phyloP scores from a whole-genome alignment of 495 filamentous ascomycete genomes.

The Penicillium antarcticum region DNA sequence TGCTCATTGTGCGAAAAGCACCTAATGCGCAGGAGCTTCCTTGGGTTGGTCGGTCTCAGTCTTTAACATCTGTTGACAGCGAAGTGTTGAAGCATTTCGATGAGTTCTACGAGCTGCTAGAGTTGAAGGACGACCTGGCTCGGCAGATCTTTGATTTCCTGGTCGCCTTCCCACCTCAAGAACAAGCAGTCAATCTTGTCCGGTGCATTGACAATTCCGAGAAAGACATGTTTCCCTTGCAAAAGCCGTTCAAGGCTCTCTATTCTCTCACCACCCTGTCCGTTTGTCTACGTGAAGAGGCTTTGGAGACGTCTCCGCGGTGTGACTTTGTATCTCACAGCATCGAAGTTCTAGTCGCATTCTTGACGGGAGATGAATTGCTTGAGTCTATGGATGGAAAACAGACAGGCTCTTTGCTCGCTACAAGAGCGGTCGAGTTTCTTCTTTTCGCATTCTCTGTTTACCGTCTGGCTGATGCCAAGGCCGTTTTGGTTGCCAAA shows the following conservation, averaged over 20 bases:
- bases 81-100: slow-evolving; percentile 84
- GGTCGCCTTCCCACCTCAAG: slow-evolving; percentile 66
- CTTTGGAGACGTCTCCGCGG: slow-evolving; percentile 32
- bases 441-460: slow-evolving; percentile 28
- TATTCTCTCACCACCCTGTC: slow-evolving; percentile 69
- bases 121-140: slow-evolving; percentile 70
- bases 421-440: slow-evolving; percentile 35
- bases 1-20: slow-evolving; percentile 54
- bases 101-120: slow-evolving; percentile 77
- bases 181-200: slow-evolving; percentile 56
- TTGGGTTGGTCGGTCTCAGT: slow-evolving; percentile 24
- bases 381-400: slow-evolving; percentile 14
- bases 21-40: slow-evolving; percentile 34
- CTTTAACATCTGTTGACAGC: slow-evolving; percentile 56
- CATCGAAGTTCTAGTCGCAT: slow-evolving; percentile 36
- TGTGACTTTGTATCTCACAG: slow-evolving; percentile 42
- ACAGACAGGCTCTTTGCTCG: slow-evolving; percentile 25
- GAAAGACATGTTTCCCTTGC: slow-evolving; percentile 60
- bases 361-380: slow-evolving; percentile 38
- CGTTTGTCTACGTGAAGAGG: slow-evolving; percentile 45
- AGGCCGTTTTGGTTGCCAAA: slow-evolving; percentile 15
- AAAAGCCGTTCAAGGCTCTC: slow-evolving; percentile 68
- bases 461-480: slow-evolving; percentile 8
- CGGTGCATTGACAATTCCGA: slow-evolving; percentile 50
- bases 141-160: slow-evolving; percentile 73